Base-by-base conservation (phyloP, 2,329 filamentous ascomycete species). In the Colletotrichum sp. region DNA sequence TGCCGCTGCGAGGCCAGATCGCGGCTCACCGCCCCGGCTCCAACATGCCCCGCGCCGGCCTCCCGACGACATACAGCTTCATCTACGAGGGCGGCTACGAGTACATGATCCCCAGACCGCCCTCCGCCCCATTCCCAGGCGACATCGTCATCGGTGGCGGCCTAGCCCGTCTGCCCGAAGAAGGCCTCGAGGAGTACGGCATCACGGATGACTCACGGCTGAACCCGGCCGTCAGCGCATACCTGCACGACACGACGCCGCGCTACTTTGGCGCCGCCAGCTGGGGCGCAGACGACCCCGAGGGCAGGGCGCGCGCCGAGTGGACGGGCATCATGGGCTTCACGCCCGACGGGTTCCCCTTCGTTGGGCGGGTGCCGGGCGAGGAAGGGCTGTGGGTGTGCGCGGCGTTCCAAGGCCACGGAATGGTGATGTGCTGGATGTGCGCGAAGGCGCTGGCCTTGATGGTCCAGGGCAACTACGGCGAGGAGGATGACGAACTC, bases 131-230 rank as follows among this genome's bases (percentile, higher is more conserved):
- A 21, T 82, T 84, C 26, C 83, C 82, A 4, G 88, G 90, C 30
- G 88, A 91, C 72, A 88, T 94, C 32, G 83, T 94, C 34, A 92
- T 94, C 16, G 92, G 93, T 1, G 92, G 93, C 18, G 92, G 90
- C 0, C 81, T 91, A 7, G 84, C 82, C 0, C 84, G 84, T 61
- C 83, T 86, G 4, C 80, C 83, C 0, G 78, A 84, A 0, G 83
- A 83, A 0, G 90, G 90, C 0, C 78, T 88, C 16, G 80, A 79
- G 5, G 88, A 92, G 77, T 91, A 86, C 75, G 90, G 90, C 18
- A 89, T 87, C 1, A 90, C 90, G 5, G 88, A 92, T 82, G 92
- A 93, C 83, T 88, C 85, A 26, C 82, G 78, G 26, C 81, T 87
- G 72, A 90, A 93, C 78, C 80, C 84, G n/a, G 79, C 82, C 4